A percentile compares a stretch with the other conserved stretches of the same genome.
Conservation (phyloP, 2,329 filamentous ascomycete genomes). For the Alternaria gansuensis region DNA sequence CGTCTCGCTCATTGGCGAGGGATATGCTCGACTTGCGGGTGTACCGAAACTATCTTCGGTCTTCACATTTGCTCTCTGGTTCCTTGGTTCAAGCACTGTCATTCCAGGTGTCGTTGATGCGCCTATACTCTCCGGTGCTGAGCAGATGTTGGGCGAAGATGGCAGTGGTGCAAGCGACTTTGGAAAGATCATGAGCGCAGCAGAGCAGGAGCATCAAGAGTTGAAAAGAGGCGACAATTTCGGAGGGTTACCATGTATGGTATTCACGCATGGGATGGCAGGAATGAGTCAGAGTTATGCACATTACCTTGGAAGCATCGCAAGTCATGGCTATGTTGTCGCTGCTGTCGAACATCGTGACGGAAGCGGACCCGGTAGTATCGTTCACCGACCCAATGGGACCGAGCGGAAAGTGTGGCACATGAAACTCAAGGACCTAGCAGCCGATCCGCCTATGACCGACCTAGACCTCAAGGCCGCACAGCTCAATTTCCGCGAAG, state of each 20-base stretch:
- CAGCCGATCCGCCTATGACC: slow-evolving; percentile 44
- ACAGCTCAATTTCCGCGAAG: slow-evolving; percentile 57
- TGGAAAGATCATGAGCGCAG: slow-evolving; percentile 27
- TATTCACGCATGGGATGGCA: slow-evolving; percentile 60
- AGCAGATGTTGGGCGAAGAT: slow-evolving; percentile 36
- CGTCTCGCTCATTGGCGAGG: slow-evolving; percentile 54
- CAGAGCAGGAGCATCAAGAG: slow-evolving; percentile 33
- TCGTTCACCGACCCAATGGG: slow-evolving; percentile 51
- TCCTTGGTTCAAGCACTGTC: slow-evolving; percentile 53
- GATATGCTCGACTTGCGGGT: slow-evolving; percentile 56
- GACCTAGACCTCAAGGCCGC: slow-evolving; percentile 52
- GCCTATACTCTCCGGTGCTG: slow-evolving; percentile 46
- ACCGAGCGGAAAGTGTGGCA: slow-evolving; percentile 51
- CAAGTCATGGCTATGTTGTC: slow-evolving; percentile 57
- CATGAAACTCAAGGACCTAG: slow-evolving; percentile 49
- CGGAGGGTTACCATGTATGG: slow-evolving; percentile 54
- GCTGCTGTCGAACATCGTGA: slow-evolving; percentile 60
- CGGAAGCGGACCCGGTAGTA: slow-evolving; percentile 56
- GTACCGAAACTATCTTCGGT: slow-evolving; percentile 46
- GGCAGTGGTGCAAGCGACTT: slow-evolving; percentile 26
- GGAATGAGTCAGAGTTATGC: slow-evolving; percentile 58
- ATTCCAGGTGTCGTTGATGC: slow-evolving; percentile 58
- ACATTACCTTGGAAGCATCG: slow-evolving; percentile 58
- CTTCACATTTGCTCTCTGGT: slow-evolving; percentile 56
- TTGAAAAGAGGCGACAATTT: slow-evolving; percentile 37